Base-by-base conservation (phyloP, 306 rosid species). In the Rosa lucieae region DNA sequence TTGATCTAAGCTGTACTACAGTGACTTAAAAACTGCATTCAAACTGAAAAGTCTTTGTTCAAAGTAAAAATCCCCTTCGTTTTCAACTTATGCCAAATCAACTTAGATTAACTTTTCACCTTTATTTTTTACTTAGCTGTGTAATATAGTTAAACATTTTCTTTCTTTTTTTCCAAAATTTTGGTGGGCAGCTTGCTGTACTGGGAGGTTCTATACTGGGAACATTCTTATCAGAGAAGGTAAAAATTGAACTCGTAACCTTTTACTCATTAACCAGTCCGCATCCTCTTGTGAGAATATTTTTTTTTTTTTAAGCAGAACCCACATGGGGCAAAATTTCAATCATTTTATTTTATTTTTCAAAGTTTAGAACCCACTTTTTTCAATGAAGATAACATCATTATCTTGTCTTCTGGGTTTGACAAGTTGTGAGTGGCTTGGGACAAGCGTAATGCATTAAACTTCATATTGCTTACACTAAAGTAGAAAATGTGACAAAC, bases 181-280 rank as follows among this genome's bases (percentile, higher is more conserved):
- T 84, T 74, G 59, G 49, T 35, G 26, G 77, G 86, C 93, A 96
- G 98, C 77, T 95, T 82, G 99, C 98, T 78, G 97, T 96, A 29
- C 85, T 96, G 78, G 99, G 98, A 79, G 98, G 98, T 76, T 91
- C 99, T 69, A 82, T 96, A 78, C 80, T 96, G 21, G 99, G 99
- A 75, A 83, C 96, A 73, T 91, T 91, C 85, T 83, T 96, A 81
- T 93, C 98, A n/a, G 97, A 93, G 89, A 96, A 90, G 98, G 98
- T 93, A 89, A 80, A 37, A 17, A 12, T 61, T 72, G n/a, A 77
- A 77, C 77, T 63, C 44, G 74, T 70, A 42, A 78, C 67, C 61
- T 70, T 61, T 52, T 20, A 12, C 66, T 51, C 81, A 18, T 70
- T 61, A 58, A 67, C 59, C 23, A 73, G 17, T 53, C 23, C 15